Evolutionary conservation across 225 moss, liverwort and hornwort species (phyloP).

Genomic region (Physcomitrium patens): DNA sequence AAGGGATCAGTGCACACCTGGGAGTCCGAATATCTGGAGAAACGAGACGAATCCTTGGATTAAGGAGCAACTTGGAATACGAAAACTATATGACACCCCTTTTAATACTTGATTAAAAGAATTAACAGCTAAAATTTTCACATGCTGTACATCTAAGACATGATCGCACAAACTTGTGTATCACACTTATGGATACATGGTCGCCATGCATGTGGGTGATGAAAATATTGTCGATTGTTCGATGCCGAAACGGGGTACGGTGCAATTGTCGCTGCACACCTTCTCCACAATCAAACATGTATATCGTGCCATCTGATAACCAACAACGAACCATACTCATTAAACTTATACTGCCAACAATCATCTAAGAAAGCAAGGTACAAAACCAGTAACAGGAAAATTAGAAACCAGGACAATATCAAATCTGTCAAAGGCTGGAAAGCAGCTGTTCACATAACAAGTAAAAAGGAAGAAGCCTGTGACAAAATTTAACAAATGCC

Average conservation of each 20-base stretch:
- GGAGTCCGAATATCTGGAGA: constrained; percentile 91
- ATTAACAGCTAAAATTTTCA: constrained; percentile 7
- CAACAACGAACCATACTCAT: constrained; percentile 18
- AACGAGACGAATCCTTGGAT: constrained; percentile 23
- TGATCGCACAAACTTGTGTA: constrained; percentile 18
- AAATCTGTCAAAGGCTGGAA: constrained; percentile 9
- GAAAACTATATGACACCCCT: not conserved
- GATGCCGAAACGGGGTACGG: constrained; percentile 81
- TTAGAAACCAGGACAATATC: not conserved
- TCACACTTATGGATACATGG: constrained; percentile 81
- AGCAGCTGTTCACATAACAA: not conserved
- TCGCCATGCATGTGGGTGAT: constrained; percentile 99
- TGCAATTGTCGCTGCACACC: constrained; percentile 90
- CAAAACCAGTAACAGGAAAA: not conserved
- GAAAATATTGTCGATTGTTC: constrained; percentile 82
- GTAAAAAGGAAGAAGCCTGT: not conserved
- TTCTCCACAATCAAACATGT: constrained; percentile 96
- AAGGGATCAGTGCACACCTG: constrained; percentile 59
- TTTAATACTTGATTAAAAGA: not conserved
- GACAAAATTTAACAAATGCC: not conserved
- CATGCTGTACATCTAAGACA: constrained; percentile 8
- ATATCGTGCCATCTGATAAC: constrained; percentile 79
- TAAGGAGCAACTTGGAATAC: constrained; percentile 41
- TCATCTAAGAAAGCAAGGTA: not conserved
- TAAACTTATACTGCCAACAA: not conserved